These are phyloP conservation scores for Lactuca saligna DNA, from an alignment of 129 eudicot genomes.

Conservation along the genomic window DNA sequence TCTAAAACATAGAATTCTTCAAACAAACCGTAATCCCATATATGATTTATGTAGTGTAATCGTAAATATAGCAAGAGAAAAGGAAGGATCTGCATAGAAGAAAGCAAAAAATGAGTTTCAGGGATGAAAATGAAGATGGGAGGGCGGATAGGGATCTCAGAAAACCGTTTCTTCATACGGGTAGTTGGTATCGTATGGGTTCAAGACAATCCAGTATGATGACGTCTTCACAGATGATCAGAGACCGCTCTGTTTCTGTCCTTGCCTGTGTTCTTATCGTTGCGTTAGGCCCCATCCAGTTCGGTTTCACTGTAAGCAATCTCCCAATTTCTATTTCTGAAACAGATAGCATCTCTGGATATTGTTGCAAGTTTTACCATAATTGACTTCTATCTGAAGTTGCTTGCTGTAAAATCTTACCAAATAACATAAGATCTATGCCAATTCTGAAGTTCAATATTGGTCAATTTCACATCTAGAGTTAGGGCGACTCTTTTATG, in stretches of 20 bases:
- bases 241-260: constrained; percentile 89
- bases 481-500: not conserved
- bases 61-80: not conserved
- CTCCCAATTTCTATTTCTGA: not conserved
- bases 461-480: constrained; percentile 9
- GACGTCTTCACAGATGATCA: constrained; percentile 84
- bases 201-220: constrained; percentile 84
- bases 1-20: not conserved
- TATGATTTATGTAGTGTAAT: constrained; percentile 8
- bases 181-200: constrained; percentile 97
- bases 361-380: constrained; percentile 1
- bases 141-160: constrained; percentile 47
- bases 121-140: constrained; percentile 68
- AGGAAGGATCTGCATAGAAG: constrained; percentile 1
- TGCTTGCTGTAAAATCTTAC: not conserved
- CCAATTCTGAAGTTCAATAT: not conserved
- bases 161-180: constrained; percentile 91
- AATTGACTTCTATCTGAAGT: not conserved
- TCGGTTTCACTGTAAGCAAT: constrained; percentile 82
- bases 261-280: constrained; percentile 92
- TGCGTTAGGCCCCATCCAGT: constrained; percentile 94
- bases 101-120: constrained; percentile 54
- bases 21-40: not conserved
- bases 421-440: constrained; percentile 11
- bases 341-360: not conserved